phyloP scores from a whole-genome alignment of 352 stramenopile genomes.

The Aphanomyces invadans region DNA sequence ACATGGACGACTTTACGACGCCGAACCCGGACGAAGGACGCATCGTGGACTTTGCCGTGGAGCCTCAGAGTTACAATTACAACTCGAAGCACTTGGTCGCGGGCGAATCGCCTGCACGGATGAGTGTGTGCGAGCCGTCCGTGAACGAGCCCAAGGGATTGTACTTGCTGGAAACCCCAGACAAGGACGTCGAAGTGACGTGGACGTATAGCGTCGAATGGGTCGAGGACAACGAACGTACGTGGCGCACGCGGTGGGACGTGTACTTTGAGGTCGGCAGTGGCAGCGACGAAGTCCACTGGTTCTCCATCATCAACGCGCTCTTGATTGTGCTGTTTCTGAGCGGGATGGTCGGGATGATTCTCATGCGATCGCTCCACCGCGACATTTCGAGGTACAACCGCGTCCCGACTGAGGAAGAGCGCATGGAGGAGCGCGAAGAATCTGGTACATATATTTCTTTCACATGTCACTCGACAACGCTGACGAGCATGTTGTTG shows the following conservation, averaged over 20 bases:
- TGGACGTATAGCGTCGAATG: conserved; percentile 99
- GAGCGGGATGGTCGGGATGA: conserved; percentile 98
- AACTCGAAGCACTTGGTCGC: conserved; percentile 57
- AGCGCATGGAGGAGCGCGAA: conserved; percentile 96
- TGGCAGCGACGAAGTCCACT: conserved; percentile 95
- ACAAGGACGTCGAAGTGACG: conserved; percentile 82
- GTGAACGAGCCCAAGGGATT: conserved; percentile 55
- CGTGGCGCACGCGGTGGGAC: conserved; percentile 98
- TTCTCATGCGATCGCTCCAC: conserved; percentile 96
- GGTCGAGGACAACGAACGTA: conserved; percentile 88
- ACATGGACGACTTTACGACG: conserved; percentile 52
- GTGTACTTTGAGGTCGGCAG: conserved; percentile 93
- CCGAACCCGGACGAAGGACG: conserved; percentile 78
- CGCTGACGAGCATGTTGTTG: too few species aligned
- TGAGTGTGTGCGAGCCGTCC: conserved; percentile 68
- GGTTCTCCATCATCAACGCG: conserved; percentile 99
- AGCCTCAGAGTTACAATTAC: conserved; percentile 96
- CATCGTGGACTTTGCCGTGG: conserved; percentile 98
- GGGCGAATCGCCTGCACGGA: conserved; percentile 42
- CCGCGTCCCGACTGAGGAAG: conserved; percentile 91
- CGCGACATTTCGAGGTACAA: conserved; percentile 99
- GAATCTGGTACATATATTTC: conserved; percentile 48
- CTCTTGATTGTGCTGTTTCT: conserved; percentile 99
- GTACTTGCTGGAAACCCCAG: conserved; percentile 36
- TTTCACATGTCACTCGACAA: conserved; percentile 50